A percentile compares a stretch with the other conserved stretches of the same genome.
Evolutionary conservation across 1,284 basidiomycete species (phyloP).

Genomic region (Porodaedalea pini): DNA sequence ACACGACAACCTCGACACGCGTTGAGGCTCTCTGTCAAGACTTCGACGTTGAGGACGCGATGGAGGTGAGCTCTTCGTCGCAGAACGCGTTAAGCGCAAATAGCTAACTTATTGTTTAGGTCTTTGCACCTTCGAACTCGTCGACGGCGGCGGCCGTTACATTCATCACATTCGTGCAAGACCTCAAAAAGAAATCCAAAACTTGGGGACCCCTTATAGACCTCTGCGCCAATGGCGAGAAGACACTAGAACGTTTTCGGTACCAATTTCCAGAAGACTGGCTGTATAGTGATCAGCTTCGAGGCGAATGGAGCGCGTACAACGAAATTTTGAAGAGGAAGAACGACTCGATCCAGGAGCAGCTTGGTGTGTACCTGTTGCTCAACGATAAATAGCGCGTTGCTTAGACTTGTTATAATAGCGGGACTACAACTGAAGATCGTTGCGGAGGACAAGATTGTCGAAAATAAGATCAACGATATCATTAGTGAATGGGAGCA

Average conservation of each 20-base stretch:
- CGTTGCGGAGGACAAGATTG: constrained; percentile 97
- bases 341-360: constrained; percentile 98
- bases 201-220: constrained; percentile 98
- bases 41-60: constrained; percentile 12
- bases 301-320: constrained; percentile 98
- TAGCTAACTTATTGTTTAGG: constrained; percentile 25
- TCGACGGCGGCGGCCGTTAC: constrained; percentile 96
- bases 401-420: constrained; percentile 30
- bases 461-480: constrained; percentile 90
- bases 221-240: constrained; percentile 90
- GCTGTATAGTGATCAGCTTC: constrained; percentile 96
- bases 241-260: constrained; percentile 94
- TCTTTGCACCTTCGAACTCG: constrained; percentile 59
- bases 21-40: constrained; percentile 2
- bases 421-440: constrained; percentile 97
- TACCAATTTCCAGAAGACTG: constrained; percentile 97
- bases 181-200: constrained; percentile 95
- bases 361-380: constrained; percentile 62
- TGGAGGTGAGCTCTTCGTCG: constrained; percentile 14
- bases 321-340: constrained; percentile 97
- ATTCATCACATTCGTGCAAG: constrained; percentile 99
- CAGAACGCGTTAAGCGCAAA: background rate
- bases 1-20: constrained; percentile 18
- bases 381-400: background rate
- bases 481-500: constrained; percentile 93